phyloP scores from a whole-genome alignment of 768 basidiomycete species.

The Cubamyces sp. region DNA sequence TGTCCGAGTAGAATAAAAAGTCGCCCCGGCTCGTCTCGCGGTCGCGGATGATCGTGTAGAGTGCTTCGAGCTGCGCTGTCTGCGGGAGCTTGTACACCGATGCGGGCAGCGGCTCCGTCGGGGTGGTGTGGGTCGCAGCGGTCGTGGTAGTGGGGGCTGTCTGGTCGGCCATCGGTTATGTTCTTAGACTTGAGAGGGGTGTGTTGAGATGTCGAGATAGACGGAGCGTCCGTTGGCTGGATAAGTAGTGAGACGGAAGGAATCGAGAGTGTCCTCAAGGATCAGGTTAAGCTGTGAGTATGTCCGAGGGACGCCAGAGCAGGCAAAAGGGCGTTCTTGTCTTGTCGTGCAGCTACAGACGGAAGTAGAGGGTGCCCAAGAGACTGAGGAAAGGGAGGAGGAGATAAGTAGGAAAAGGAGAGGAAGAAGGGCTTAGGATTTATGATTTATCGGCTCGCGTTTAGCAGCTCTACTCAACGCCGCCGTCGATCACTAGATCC shows the following conservation, averaged over 20 bases:
- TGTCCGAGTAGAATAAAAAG: slow-evolving; percentile 94
- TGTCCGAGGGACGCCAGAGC: background rate
- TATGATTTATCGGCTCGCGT: no score
- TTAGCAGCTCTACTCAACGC: background rate
- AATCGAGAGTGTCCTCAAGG: no score
- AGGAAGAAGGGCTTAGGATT: slow-evolving; percentile 2
- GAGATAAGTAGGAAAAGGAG: background rate
- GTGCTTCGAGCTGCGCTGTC: slow-evolving; percentile 91
- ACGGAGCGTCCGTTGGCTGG: background rate
- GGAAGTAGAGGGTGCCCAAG: background rate
- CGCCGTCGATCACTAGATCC: slow-evolving; percentile 6
- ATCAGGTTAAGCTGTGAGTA: background rate
- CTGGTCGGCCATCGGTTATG: background rate
- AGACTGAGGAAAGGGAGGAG: background rate
- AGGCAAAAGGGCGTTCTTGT: background rate
- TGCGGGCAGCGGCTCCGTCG: slow-evolving; percentile 54
- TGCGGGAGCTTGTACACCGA: slow-evolving; percentile 90
- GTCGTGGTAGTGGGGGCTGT: background rate
- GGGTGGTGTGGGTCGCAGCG: background rate
- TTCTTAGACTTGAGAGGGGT: background rate
- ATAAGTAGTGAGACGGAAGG: no score
- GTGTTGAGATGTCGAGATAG: background rate
- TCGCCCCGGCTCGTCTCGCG: slow-evolving; percentile 88
- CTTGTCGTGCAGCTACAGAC: background rate
- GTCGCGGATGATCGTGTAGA: slow-evolving; percentile 94